Conservation (phyloP, 495 filamentous ascomycete genomes). For the Podospora sp. region DNA sequence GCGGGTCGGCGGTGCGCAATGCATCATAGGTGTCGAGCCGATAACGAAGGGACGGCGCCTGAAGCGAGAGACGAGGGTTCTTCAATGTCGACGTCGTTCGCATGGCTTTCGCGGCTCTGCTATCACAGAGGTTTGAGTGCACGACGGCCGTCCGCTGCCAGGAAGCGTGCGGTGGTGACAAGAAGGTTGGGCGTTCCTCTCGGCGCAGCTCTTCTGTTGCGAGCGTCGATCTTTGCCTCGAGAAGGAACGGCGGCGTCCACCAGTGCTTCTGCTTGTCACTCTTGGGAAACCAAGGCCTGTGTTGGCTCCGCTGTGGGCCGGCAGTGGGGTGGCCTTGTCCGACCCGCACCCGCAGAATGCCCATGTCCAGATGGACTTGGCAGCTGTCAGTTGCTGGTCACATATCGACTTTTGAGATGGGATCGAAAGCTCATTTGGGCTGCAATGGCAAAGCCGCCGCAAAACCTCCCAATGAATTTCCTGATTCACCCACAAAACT, state of each 20-base stretch:
- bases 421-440: background rate
- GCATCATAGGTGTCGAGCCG: conserved; percentile 17
- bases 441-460: background rate
- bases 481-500: background rate
- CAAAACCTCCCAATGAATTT: background rate
- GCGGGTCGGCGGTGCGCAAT: conserved; percentile 3
- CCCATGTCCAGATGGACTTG: background rate
- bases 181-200: background rate
- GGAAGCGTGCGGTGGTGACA: background rate
- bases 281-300: background rate
- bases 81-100: background rate
- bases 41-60: background rate
- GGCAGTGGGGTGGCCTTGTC: background rate
- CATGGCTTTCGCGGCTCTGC: background rate
- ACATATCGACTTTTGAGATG: background rate
- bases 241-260: background rate
- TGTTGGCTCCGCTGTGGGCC: background rate
- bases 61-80: background rate
- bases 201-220: background rate
- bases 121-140: background rate
- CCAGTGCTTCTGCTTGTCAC: background rate
- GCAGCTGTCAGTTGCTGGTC: background rate
- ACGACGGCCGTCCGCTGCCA: background rate
- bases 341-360: background rate
- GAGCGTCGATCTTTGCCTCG: background rate